Evolutionary conservation across 148 eudicot genomes (phyloP).

Genomic region (Mesembryanthemum crystallinum): DNA sequence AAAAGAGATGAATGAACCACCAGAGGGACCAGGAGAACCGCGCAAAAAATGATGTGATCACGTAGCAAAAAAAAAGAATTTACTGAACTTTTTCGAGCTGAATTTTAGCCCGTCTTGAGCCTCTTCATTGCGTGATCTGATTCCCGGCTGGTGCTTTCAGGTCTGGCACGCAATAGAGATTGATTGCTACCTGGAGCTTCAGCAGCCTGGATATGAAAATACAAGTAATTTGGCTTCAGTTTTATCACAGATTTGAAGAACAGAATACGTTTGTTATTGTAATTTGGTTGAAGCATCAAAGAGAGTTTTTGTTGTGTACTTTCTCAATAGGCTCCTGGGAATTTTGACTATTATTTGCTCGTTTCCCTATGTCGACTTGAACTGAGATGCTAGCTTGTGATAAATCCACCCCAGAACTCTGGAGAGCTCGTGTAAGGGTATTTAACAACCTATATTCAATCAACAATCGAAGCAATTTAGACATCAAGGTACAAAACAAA

Average conservation of each 20-base stretch:
- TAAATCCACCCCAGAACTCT: constrained; percentile 84
- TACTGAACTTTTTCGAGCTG: constrained; percentile 16
- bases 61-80: constrained; percentile 37
- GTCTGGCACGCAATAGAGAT: constrained; percentile 30
- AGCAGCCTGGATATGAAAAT: constrained; percentile 35
- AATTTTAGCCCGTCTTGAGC: constrained; percentile 54
- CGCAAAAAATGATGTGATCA: constrained; percentile 48
- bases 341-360: constrained; percentile 41
- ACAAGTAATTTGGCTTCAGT: neutral
- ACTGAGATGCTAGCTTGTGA: constrained; percentile 88
- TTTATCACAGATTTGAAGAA: neutral
- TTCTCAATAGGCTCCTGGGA: constrained; percentile 35
- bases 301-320: constrained; percentile 33
- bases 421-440: constrained; percentile 74
- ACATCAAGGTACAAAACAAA: neutral
- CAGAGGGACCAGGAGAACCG: constrained; percentile 17
- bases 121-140: constrained; percentile 57
- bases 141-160: constrained; percentile 39
- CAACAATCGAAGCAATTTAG: constrained; percentile 12
- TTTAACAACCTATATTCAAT: constrained; percentile 59
- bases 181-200: constrained; percentile 32
- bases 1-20: constrained; percentile 24
- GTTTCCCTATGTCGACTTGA: constrained; percentile 84
- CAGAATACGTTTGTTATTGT: neutral
- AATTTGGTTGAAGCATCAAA: neutral